These are phyloP conservation scores for Trichoderma hamatum DNA, from an alignment of 2,329 filamentous ascomycete species.

Conservation along the genomic window DNA sequence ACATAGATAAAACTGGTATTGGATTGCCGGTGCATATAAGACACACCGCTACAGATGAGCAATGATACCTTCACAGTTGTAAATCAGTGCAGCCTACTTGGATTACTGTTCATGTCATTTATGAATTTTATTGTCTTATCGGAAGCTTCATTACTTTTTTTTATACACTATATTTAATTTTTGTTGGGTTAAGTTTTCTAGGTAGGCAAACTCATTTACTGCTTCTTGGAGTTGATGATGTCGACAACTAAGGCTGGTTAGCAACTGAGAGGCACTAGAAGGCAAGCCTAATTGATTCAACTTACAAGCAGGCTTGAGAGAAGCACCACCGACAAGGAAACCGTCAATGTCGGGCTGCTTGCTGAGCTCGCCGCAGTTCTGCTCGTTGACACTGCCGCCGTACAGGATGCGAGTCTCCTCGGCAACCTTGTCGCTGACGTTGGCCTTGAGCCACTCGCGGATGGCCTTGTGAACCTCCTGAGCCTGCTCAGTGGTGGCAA, in stretches of 20 bases:
- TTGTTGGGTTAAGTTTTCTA: neutral
- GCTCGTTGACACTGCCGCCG: slow-evolving; percentile 94
- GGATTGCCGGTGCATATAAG: slow-evolving; percentile 34
- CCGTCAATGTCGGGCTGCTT: slow-evolving; percentile 96
- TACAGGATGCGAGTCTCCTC: slow-evolving; percentile 94
- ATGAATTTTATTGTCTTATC: neutral
- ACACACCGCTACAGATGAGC: slow-evolving; percentile 15
- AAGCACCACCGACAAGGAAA: slow-evolving; percentile 95
- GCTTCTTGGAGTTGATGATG: slow-evolving; percentile 59
- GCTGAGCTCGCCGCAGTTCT: slow-evolving; percentile 93
- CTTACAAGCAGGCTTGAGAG: slow-evolving; percentile 93
- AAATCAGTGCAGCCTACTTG: neutral
- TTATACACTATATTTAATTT: neutral
- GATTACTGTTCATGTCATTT: neutral
- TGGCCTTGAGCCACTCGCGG: slow-evolving; percentile 76
- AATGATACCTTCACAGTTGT: slow-evolving; percentile 7
- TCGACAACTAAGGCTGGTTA: slow-evolving; percentile 52
- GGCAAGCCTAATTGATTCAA: slow-evolving; percentile 30
- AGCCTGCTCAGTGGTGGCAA: slow-evolving; percentile 84
- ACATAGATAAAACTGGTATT: slow-evolving; percentile 33
- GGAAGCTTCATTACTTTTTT: neutral
- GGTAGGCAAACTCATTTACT: slow-evolving; percentile 41
- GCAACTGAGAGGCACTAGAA: neutral
- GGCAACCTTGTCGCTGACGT: slow-evolving; percentile 73
- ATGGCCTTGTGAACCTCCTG: slow-evolving; percentile 94